These are phyloP conservation scores for Oemleria cerasiformis DNA, from an alignment of 306 rosid species.

Conservation along the genomic window DNA sequence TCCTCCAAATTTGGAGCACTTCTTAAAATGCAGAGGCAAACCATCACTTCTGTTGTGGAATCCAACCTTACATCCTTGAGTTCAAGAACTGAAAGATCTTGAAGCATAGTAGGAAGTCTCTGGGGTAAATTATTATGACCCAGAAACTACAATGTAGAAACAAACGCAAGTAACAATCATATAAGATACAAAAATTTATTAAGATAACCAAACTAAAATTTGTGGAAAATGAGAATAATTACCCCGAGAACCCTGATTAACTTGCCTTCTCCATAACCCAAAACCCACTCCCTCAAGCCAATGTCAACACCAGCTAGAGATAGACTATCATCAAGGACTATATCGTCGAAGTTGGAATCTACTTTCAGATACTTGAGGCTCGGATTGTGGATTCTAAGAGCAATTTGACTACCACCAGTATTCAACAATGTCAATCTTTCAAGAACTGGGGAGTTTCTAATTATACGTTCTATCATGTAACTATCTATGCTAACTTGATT, in stretches of 20 bases:
- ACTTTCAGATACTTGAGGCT: constrained; percentile 29
- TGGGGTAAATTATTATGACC: constrained; percentile 12
- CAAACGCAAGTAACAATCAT: constrained; percentile 12
- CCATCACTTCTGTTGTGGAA: neutral
- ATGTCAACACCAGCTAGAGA: constrained; percentile 20
- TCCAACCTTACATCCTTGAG: constrained; percentile 18
- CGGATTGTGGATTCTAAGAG: constrained; percentile 14
- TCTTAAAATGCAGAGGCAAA: constrained; percentile 16
- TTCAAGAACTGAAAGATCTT: constrained; percentile 12
- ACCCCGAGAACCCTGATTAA: constrained; percentile 20
- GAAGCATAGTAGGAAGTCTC: constrained; percentile 21
- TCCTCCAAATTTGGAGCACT: constrained; percentile 35
- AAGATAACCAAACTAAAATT: neutral
- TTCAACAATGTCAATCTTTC: constrained; percentile 25
- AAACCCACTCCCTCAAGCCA: constrained; percentile 4
- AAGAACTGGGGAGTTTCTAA: constrained; percentile 23
- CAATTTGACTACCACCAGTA: neutral
- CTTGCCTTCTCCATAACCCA: neutral
- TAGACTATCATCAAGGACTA: constrained; percentile 8
- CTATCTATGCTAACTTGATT: neutral
- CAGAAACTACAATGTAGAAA: constrained; percentile 19
- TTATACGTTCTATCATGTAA: constrained; percentile 5
- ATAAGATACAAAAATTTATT: neutral
- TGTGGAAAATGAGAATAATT: neutral
- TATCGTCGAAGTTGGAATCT: constrained; percentile 15